Evolutionary conservation across 768 basidiomycete genomes (phyloP), one percentile per base, ranked within the genome.

Genomic region (Boletus pseudo-olivaceus): DNA sequence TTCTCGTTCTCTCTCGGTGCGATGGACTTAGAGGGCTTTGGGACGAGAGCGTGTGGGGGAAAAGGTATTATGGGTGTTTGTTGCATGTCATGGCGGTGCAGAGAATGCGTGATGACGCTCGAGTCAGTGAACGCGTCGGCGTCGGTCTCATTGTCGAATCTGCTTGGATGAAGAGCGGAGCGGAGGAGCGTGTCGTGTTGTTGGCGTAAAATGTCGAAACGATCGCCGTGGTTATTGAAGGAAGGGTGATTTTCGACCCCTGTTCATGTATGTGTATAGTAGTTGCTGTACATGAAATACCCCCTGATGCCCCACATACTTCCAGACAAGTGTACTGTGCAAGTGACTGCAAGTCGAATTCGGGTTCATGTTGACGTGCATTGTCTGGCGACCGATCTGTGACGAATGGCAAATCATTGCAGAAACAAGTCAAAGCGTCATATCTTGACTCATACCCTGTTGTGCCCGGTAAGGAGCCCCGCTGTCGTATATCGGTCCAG

Each of bases 61-160:
- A 53, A 17, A 29, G 17, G 27, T 60, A 62, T 39, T 33, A 52
- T 17, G 62, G 56, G 17, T 44, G 43, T 12, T 7, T 30, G 43
- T 23, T 66, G 38, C 47, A 67, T 37, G 65, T 65, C 5, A 60
- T 67, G 63, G 63, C 56, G 3, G 55, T 67, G 23, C 51, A 39
- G 15, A 11, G 33, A 17, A 47, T 26, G 34, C 32, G 14, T 3
- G 32, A 49, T 3, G 51, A 62, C 9, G 1, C 42, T 20, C 52
- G 51, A 15, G 37, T 66, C 19, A n/a, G 39, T 4, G 60, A 67
- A 38, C 60, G 65, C 8, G 38, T 67, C 30, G 60, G 65, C 5
- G 34, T 67, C 14, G 64, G 65, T 26, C 8, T 67, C 17, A 26
- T 62, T 6, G 32, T 57, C 7, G 60, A 67, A 39, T 45, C 41